Conservation (phyloP, 2,329 filamentous ascomycete species). For the Colletotrichum tofieldiae region DNA sequence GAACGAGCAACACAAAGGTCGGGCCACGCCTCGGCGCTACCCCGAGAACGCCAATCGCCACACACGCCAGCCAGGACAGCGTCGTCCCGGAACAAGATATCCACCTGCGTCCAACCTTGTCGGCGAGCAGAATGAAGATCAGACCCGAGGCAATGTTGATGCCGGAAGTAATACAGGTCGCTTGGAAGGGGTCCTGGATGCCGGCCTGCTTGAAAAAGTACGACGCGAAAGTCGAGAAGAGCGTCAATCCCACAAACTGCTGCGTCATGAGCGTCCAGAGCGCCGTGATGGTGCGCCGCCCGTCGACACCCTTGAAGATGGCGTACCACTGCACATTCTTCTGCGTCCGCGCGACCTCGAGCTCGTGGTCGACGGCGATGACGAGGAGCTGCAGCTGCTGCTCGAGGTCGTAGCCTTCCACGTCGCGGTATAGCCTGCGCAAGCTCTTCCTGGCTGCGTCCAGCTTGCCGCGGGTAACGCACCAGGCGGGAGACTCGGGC, state of each 20-base stretch:
- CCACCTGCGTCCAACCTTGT: conserved; percentile 43
- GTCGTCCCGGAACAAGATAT: conserved; percentile 43
- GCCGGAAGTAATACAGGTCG: conserved; percentile 45
- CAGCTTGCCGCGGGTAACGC: conserved; percentile 47
- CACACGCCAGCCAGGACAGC: conserved; percentile 40
- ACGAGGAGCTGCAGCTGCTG: conserved; percentile 48
- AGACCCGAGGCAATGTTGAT: conserved; percentile 45
- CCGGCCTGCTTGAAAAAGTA: conserved; percentile 56
- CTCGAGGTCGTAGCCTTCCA: conserved; percentile 50
- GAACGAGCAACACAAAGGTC: conserved; percentile 43
- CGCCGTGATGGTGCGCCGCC: conserved; percentile 50
- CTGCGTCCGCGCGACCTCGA: conserved; percentile 29
- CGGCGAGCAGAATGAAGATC: conserved; percentile 42
- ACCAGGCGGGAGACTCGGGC: conserved; percentile 59
- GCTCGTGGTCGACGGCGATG: conserved; percentile 45
- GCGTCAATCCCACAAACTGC: conserved; percentile 46
- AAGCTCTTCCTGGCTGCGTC: conserved; percentile 45
- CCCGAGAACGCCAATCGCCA: conserved; percentile 45
- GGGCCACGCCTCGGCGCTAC: conserved; percentile 41
- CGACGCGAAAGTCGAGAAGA: conserved; percentile 46
- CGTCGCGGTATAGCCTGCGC: conserved; percentile 45
- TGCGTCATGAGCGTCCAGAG: conserved; percentile 48
- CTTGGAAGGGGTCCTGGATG: conserved; percentile 46
- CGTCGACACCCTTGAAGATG: conserved; percentile 51
- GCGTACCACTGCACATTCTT: conserved; percentile 48